Base-by-base conservation (phyloP, 75 land plant species). In the Ceratopteris richardii region DNA sequence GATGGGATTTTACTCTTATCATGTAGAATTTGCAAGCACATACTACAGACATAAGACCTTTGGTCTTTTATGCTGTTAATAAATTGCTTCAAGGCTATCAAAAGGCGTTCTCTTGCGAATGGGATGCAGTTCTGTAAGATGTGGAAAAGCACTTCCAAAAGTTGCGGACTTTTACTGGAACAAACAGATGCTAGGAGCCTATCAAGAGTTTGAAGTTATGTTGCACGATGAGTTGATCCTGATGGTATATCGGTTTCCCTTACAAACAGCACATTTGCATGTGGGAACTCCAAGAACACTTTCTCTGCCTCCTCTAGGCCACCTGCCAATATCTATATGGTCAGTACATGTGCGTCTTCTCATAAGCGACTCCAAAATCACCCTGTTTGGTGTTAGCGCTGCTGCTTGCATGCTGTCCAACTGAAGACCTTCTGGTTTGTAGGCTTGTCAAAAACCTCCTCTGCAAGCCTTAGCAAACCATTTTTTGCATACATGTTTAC, bases 141-240 rank as follows among this genome's bases (percentile, higher is more conserved):
- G 14, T 77, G 79, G 21, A 72, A 76, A 7, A 76, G 60, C 43
- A 76, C 79, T 48, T 76, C 79, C 23, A 76, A 39, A 20, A 72
- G 66, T 39, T 61, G 65, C 29, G 76, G 23, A 31, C 44, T 66
- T 7, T 57, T 61, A 31, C 57, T 57, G 39, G 26, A 12, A 19
- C 63, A 61, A 1, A 76, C 30, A 20, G 66, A 69, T 25, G 54
- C 61, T 11, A 66, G 51, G 18, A 76, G 44, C 29, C 44, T 30
- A 47, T 46, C 42, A 23, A 76, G 65, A 58, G 66, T 56, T 41
- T 62, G 62, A 25, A 65, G 37, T 46, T 72, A 76, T 12, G 39
- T 46, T 39, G 70, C 51, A 42, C 79, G 44, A 54, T 72, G 70
- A 41, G 39, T 76, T 44, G 79, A 72, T 23, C 79, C 79, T 28